Base-by-base conservation (phyloP, 495 filamentous ascomycete genomes). In the Podospora bellae-mahoneyi region DNA sequence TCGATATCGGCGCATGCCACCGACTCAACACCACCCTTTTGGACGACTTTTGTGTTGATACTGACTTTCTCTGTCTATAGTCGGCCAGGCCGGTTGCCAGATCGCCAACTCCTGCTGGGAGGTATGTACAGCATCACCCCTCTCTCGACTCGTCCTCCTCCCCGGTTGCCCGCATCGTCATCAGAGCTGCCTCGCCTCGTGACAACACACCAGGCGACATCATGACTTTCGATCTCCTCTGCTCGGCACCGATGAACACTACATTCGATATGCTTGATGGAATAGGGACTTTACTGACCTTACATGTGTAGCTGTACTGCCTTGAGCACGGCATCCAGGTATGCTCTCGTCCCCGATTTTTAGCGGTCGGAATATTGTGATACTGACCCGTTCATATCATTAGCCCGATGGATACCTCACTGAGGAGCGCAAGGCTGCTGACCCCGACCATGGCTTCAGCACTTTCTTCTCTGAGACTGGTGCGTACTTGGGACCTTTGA, bases 31-130 rank as follows among this genome's bases (percentile, higher is more conserved):
- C 39, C 39, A 48, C 39, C 39, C 34, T 39, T 39, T 10, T 39
- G 5, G 34, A 48, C 7, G 39, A 55, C 19, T 60, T 26, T 64
- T 27, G 39, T 58, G 2, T 65, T 0, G 57, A 55, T 80, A 68
- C 81, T 84, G 68, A 85, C 74, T 19, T 71, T 60, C 4, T 66
- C 63, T 72, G 77, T 78, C 66, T 81, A 85, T 77, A 99, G 95
- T 99, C 84, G 95, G 95, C 84, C 95, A 99, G 87, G 95, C 95
- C 78, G 95, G 95, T 90, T 97, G 96, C 88, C 95, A 99, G 82
- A 99, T 99, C 80, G 95, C 94, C 81, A 99, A 99, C 85, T 95
- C 96, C 72, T 99, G 96, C 89, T 99, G 95, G 95, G 95, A 99
- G 94, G 95, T 99, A 86, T 82, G 91, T 81, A 74, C 74, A 67